Base-by-base conservation (phyloP, 1,139 yeast species). In the Geotrichum phurueaensis region DNA sequence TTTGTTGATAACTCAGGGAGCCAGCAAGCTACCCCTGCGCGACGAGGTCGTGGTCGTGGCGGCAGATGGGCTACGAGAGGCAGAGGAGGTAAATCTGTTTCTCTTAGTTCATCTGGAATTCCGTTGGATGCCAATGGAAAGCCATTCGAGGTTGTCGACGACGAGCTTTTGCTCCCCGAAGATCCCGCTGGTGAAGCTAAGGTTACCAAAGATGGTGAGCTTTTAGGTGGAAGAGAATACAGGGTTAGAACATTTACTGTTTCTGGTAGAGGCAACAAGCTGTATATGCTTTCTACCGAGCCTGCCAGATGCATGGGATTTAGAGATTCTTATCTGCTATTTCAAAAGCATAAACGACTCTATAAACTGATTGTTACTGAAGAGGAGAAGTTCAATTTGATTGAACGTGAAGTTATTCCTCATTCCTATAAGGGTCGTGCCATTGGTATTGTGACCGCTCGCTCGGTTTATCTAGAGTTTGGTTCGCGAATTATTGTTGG, bases 291-390 rank as follows among this genome's bases (percentile, higher is more conserved):
- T 54, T 88, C 97, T 1, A 92, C 98, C 0, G 98, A 92, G 71
- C 97, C 97, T 1, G 98, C 99, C 0, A 81, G 98, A 66, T 84
- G 92, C 68, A 91, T 92, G 67, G 98, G 98, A 2, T 91, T 91
- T 75, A 81, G 98, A 68, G 99, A 94, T 72, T 90, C 97, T 0
- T 92, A 94, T 69, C 79, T 91, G 61, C 79, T 94, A 64, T 94
- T 94, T 77, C 96, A 91, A 71, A 89, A 92, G 58, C 97, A 94
- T 74, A 78, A 81, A 60, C 76, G 80, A 56, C 78, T 94, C 59
- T 87, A 82, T 77, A 90, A 92, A 71, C 83, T 88, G 64, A 84
- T 88, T 20, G 80, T 94, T 54, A 81, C 84, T 29, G 89, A 89
- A 63, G 87, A 83, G 45, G 96, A 91, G 70, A 92, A 94, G 71